phyloP scores from a whole-genome alignment of 2,329 filamentous ascomycete species.

The Phialophora chinensis region DNA sequence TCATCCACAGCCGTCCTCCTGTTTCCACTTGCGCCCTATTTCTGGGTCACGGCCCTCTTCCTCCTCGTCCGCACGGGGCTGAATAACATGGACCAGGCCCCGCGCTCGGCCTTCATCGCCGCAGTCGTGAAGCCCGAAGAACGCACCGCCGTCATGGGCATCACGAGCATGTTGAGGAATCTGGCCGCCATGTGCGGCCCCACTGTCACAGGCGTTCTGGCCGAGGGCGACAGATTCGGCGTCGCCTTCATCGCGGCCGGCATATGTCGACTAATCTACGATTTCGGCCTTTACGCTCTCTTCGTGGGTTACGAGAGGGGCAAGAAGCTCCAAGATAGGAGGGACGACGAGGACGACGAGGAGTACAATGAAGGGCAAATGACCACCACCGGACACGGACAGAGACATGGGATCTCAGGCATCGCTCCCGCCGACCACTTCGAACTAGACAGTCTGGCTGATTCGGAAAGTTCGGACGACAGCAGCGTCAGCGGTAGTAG shows the following conservation, averaged over 20 bases:
- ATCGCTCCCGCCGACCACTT: conserved; percentile 16
- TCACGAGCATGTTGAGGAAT: conserved; percentile 66
- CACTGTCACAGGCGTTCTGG: conserved; percentile 62
- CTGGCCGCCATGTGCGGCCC: conserved; percentile 63
- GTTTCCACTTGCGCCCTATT: conserved; percentile 61
- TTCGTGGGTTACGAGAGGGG: conserved; percentile 51
- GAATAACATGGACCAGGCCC: conserved; percentile 74
- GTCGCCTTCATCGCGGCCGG: conserved; percentile 67
- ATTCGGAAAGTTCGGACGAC: conserved; percentile 12
- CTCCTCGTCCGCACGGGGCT: conserved; percentile 66
- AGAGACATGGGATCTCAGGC: conserved; percentile 12
- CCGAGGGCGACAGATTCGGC: conserved; percentile 62
- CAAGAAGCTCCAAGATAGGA: conserved; percentile 47
- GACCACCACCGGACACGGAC: background rate
- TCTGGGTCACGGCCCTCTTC: conserved; percentile 61
- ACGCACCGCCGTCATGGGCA: conserved; percentile 72
- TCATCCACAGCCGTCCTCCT: conserved; percentile 66
- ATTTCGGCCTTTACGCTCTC: conserved; percentile 64
- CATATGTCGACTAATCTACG: conserved; percentile 60
- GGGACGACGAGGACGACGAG: background rate
- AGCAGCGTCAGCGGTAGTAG: background rate
- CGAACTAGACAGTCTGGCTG: conserved; percentile 31
- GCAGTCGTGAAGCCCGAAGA: conserved; percentile 69
- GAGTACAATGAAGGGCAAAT: background rate
- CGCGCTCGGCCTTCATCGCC: conserved; percentile 69